Conservation (phyloP, 768 basidiomycete species). For the Hydnomerulius pinastri region DNA sequence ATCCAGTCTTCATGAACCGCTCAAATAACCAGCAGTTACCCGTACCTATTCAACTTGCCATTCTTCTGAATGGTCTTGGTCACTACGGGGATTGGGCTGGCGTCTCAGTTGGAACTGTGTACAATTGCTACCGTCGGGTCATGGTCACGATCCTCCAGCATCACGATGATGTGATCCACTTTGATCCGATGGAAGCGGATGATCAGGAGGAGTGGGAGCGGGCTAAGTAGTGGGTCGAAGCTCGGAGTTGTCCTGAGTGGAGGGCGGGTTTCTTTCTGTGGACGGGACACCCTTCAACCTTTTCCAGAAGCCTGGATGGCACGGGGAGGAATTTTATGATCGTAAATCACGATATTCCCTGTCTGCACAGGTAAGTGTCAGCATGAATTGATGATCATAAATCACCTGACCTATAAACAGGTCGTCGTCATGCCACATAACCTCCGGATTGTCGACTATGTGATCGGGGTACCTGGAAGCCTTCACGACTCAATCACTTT, state of each 20-base stretch:
- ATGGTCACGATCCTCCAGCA: slow-evolving; percentile 15
- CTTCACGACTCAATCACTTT: slow-evolving; percentile 14
- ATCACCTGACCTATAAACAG: background rate
- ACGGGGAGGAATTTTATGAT: slow-evolving; percentile 18
- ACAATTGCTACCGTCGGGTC: slow-evolving; percentile 16
- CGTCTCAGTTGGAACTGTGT: slow-evolving; percentile 16
- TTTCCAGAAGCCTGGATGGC: slow-evolving; percentile 22
- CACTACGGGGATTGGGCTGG: slow-evolving; percentile 23
- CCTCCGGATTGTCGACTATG: slow-evolving; percentile 15
- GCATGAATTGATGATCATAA: background rate
- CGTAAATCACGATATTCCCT: slow-evolving; percentile 13
- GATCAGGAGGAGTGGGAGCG: background rate
- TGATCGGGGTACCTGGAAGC: slow-evolving; percentile 14
- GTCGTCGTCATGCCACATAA: slow-evolving; percentile 14
- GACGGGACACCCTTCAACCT: slow-evolving; percentile 13
- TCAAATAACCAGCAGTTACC: slow-evolving; percentile 23
- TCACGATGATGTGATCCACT: slow-evolving; percentile 10
- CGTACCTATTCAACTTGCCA: slow-evolving; percentile 31
- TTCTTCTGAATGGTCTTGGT: slow-evolving; percentile 32
- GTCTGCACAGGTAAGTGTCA: slow-evolving; percentile 5
- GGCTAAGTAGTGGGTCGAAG: background rate
- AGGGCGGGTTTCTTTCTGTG: slow-evolving; percentile 11
- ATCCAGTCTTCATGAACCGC: slow-evolving; percentile 30
- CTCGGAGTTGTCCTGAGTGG: background rate
- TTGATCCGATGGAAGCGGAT: background rate